These are phyloP conservation scores for Rugonectria rugulosa DNA, from an alignment of 2,329 filamentous ascomycete genomes.

Conservation along the genomic window DNA sequence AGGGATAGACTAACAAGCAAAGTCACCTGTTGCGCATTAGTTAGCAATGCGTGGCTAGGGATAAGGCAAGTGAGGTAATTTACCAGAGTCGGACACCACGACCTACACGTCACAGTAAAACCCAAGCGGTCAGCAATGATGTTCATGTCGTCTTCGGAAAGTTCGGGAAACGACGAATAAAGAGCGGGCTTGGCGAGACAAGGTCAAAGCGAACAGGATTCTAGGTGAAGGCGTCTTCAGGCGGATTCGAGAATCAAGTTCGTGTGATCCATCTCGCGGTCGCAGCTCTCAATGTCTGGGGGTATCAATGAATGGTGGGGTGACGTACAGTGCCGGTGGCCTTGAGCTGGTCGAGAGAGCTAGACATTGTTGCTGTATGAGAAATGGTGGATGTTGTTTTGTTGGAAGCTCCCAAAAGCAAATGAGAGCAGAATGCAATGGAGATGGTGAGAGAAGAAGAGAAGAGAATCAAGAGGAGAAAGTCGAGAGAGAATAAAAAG, in stretches of 20 bases:
- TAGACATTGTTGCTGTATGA: constrained; percentile 68
- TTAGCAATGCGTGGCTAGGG: constrained; percentile 39
- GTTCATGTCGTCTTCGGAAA: not conserved
- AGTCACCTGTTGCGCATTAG: constrained; percentile 66
- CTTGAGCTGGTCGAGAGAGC: constrained; percentile 96
- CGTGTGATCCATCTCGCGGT: constrained; percentile 13
- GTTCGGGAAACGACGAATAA: not conserved
- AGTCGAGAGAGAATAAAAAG: constrained; percentile 28
- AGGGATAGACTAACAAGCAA: constrained; percentile 69
- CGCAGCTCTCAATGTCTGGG: constrained; percentile 34
- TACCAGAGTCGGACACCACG: constrained; percentile 97
- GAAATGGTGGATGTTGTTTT: constrained; percentile 21
- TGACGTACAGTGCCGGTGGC: constrained; percentile 89
- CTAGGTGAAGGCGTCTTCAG: not conserved
- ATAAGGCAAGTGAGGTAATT: constrained; percentile 46
- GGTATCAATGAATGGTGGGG: constrained; percentile 43
- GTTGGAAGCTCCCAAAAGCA: constrained; percentile 18
- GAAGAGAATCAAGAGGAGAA: constrained; percentile 16
- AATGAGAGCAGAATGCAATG: constrained; percentile 17
- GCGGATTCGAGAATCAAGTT: constrained; percentile 1
- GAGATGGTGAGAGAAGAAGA: constrained; percentile 21
- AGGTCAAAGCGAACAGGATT: not conserved
- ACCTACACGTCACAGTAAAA: constrained; percentile 61
- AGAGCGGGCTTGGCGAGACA: constrained; percentile 1
- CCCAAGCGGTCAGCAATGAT: constrained; percentile 34